These are phyloP conservation scores for Adansonia gregorii DNA, from an alignment of 441 rosid species.

Conservation along the genomic window DNA sequence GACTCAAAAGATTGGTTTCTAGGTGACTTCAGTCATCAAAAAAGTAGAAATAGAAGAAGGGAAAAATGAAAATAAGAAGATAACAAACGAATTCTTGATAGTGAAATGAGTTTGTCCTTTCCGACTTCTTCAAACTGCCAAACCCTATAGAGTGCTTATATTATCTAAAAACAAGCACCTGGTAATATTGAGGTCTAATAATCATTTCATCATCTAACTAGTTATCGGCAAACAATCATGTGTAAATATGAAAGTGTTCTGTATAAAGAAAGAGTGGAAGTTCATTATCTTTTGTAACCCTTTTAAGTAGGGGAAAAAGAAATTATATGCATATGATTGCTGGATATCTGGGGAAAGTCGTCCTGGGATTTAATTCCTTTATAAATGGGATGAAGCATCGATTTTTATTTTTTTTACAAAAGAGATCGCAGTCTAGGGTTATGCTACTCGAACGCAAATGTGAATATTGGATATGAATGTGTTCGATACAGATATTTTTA, in stretches of 20 bases:
- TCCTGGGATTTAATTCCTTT: neutral
- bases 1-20: neutral
- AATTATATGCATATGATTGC: slow-evolving; percentile 6
- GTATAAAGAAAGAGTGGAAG: slow-evolving; percentile 28
- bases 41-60: neutral
- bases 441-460: too few species aligned
- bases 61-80: neutral
- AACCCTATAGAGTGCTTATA: neutral
- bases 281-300: slow-evolving; percentile 19
- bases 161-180: neutral
- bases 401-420: neutral
- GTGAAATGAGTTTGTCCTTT: neutral
- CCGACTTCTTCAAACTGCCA: neutral
- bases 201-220: neutral
- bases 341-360: slow-evolving; percentile 19
- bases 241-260: slow-evolving; percentile 35
- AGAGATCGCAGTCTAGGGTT: too few species aligned
- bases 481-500: too few species aligned
- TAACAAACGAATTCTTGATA: neutral
- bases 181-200: neutral
- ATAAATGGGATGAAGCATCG: slow-evolving; percentile 18
- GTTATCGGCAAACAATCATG: neutral
- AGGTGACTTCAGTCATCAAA: neutral
- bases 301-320: neutral
- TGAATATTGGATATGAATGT: too few species aligned